Evolutionary conservation across 2,329 filamentous ascomycete genomes (phyloP).

Genomic region (Aureobasidium pullulans): DNA sequence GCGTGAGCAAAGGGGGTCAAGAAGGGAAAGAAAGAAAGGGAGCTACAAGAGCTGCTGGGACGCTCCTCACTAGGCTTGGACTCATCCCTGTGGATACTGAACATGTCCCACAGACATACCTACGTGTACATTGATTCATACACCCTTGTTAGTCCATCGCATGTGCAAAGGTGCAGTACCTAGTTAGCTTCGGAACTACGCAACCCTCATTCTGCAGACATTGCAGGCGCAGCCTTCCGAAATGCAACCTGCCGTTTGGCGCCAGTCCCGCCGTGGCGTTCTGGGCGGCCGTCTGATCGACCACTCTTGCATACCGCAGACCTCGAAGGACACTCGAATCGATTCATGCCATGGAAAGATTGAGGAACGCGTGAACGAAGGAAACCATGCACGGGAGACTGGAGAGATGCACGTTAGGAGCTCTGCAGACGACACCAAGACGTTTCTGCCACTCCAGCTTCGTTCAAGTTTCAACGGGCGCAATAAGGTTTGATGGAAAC

Average conservation of each 20-base stretch:
- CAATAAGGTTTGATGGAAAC: neutral
- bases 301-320: neutral
- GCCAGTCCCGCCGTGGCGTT: neutral
- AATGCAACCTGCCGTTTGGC: neutral
- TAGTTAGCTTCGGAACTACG: neutral
- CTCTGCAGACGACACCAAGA: neutral
- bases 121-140: neutral
- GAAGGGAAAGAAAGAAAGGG: neutral
- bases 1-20: neutral
- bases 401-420: neutral
- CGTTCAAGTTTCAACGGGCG: neutral
- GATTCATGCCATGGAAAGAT: too few species aligned
- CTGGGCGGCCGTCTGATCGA: neutral
- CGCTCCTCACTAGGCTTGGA: neutral
- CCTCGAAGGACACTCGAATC: neutral
- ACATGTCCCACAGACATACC: neutral
- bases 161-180: neutral
- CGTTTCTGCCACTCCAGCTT: neutral
- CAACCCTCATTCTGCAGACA: neutral
- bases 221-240: neutral
- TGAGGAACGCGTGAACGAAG: too few species aligned
- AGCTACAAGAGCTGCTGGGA: neutral
- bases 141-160: neutral
- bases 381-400: too few species aligned
- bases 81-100: neutral